Evolutionary conservation across 169 alveolate genomes (phyloP).

Genomic region (Plasmodium cynomolgi): DNA sequence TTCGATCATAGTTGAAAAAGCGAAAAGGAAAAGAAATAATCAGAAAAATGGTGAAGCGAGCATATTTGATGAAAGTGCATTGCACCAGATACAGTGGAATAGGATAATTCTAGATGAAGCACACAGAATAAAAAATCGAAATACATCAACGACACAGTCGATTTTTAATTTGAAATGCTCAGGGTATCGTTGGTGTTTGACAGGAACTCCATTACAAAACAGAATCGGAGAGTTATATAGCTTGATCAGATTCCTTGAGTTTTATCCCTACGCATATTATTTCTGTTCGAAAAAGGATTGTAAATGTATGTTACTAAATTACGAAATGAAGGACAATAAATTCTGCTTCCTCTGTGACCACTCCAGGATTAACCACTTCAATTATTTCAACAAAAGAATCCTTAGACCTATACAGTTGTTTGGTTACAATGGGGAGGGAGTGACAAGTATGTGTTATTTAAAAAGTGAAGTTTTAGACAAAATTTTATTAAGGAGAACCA

Average conservation of each 20-base stretch:
- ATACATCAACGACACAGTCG: slow-evolving; percentile 91
- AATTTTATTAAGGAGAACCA: slow-evolving; percentile 88
- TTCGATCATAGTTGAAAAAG: slow-evolving; percentile 35
- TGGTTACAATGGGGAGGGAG: slow-evolving; percentile 88
- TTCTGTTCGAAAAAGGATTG: slow-evolving; percentile 91
- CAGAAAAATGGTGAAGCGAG: slow-evolving; percentile 37
- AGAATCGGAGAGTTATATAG: slow-evolving; percentile 96
- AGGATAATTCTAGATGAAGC: slow-evolving; percentile 96
- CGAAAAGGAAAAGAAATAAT: not conserved
- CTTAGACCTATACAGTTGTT: slow-evolving; percentile 87
- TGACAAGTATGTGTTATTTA: slow-evolving; percentile 79
- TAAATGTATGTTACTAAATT: slow-evolving; percentile 83
- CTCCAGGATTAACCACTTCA: slow-evolving; percentile 86
- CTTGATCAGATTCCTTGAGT: slow-evolving; percentile 93
- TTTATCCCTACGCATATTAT: slow-evolving; percentile 93
- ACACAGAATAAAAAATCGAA: slow-evolving; percentile 94
- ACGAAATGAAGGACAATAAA: slow-evolving; percentile 82
- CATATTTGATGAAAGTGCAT: slow-evolving; percentile 78
- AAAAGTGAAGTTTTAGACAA: slow-evolving; percentile 80
- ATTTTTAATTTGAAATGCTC: slow-evolving; percentile 79
- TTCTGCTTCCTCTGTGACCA: slow-evolving; percentile 88
- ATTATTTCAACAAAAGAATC: slow-evolving; percentile 88
- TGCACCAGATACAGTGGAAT: slow-evolving; percentile 84
- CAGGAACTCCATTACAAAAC: slow-evolving; percentile 98
- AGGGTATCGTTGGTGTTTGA: slow-evolving; percentile 94